These are phyloP conservation scores for Cicer cuneatum DNA, from an alignment of 306 rosid species.

Conservation along the genomic window DNA sequence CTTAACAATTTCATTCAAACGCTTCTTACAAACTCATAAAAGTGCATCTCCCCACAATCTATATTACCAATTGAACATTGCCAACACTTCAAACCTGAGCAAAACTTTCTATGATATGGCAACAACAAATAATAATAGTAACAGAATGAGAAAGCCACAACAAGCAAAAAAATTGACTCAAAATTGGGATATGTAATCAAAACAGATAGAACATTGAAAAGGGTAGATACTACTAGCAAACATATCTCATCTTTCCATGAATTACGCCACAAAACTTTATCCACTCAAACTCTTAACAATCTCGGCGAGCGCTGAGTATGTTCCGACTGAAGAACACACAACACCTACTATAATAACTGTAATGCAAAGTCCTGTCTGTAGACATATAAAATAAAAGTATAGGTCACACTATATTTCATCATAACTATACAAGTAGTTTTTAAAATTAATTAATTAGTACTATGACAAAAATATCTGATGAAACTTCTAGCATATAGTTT, in stretches of 20 bases:
- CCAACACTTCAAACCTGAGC: slow-evolving; percentile 33
- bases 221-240: background rate
- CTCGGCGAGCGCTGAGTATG: slow-evolving; percentile 72
- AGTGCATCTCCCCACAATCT: slow-evolving; percentile 23
- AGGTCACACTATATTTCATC: slow-evolving; percentile 15
- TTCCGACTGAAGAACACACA: slow-evolving; percentile 63
- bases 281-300: slow-evolving; percentile 63
- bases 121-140: slow-evolving; percentile 36
- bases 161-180: slow-evolving; percentile 26
- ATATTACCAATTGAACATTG: background rate
- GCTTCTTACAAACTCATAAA: background rate
- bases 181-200: slow-evolving; percentile 45
- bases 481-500: background rate
- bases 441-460: background rate
- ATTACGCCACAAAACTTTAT: slow-evolving; percentile 48
- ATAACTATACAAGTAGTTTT: slow-evolving; percentile 15
- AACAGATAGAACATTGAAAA: slow-evolving; percentile 25
- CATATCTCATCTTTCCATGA: slow-evolving; percentile 24
- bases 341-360: slow-evolving; percentile 67
- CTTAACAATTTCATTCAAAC: slow-evolving; percentile 21
- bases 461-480: slow-evolving; percentile 9
- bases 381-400: background rate
- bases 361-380: slow-evolving; percentile 65
- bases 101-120: slow-evolving; percentile 41
- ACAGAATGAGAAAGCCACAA: slow-evolving; percentile 12